Base-by-base conservation (phyloP, 805 yeast species). In the Debaryomyces prosopidis region DNA sequence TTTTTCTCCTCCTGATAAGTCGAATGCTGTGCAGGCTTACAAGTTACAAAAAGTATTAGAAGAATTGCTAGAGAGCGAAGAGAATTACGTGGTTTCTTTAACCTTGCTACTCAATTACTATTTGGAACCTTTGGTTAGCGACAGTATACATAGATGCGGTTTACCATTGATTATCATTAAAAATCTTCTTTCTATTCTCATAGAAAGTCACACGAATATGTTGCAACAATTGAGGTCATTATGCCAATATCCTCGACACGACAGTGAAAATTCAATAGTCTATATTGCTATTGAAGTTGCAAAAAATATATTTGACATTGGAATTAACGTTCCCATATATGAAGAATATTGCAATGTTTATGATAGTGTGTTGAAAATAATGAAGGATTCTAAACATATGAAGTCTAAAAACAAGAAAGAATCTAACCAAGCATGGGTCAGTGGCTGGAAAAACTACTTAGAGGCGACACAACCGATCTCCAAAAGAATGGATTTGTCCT, bases 61-160 rank as follows among this genome's bases (percentile, higher is more conserved):
- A 44, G 87, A 81, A 54, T 55, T 81, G 4, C 43, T 75, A 0
- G 68, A 68, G 11, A 79, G 80, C 10, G 87, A 81, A 52, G 68
- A 64, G 19, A 62, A 61, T 1, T 81, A 78, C 52, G 57, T 79
- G n/a, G 63, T 65, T 36, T 73, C 78, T 1, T 55, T 81, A 39
- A 65, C 63, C 32, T 58, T 76, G 48, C 58, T 81, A 15, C 61
- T 66, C 5, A 69, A 65, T n/a, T 68, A 64, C 31, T 81, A 79
- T 47, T 53, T 78, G 3, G 70, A 67, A 7, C 67, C 76, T 2
- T 53, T 75, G 9, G 56, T 70, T 18, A 59, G 59, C 5, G 42
- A 42, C 27, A 43, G 41, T 12, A 63, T 62, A 30, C 55, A 58
- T 28, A 64, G 66, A 11, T 56, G 68, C 1, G 42, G 43, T 12